Evolutionary conservation across 306 rosid species (phyloP).

Genomic region (Bauhinia variegata): DNA sequence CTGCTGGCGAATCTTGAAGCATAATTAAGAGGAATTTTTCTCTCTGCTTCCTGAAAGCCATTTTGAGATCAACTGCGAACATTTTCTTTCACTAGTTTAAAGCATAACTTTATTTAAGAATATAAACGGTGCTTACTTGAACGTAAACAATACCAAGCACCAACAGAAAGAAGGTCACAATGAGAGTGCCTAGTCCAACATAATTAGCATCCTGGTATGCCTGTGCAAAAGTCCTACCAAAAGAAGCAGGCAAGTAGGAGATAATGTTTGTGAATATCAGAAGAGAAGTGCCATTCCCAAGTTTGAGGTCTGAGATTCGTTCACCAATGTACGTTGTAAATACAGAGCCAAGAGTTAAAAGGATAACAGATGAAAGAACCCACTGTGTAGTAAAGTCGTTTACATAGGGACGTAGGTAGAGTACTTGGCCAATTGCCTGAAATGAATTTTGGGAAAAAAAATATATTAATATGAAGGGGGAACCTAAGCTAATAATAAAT

Average conservation of each 20-base stretch:
- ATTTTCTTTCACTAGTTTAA: conserved; percentile 26
- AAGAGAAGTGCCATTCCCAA: conserved; percentile 96
- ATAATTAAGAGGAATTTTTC: conserved; percentile 93
- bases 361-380: conserved; percentile 78
- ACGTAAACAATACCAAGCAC: conserved; percentile 95
- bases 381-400: conserved; percentile 80
- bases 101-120: conserved; percentile 26
- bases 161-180: conserved; percentile 73
- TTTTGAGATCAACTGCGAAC: conserved; percentile 40
- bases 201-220: conserved; percentile 90
- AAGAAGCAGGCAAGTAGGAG: conserved; percentile 97
- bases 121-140: conserved; percentile 66
- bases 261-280: conserved; percentile 94
- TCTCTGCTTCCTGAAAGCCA: conserved; percentile 92
- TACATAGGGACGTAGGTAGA: conserved; percentile 89
- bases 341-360: conserved; percentile 85
- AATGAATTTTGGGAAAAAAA: conserved; percentile 28
- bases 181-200: conserved; percentile 70
- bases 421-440: conserved; percentile 97
- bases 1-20: conserved; percentile 83
- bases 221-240: conserved; percentile 77
- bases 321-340: conserved; percentile 89
- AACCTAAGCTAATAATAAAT: conserved; percentile 20
- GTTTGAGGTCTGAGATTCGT: conserved; percentile 86
- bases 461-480: conserved; percentile 13